phyloP scores from a whole-genome alignment of 352 stramenopile genomes.

The Globisporangium solare region DNA sequence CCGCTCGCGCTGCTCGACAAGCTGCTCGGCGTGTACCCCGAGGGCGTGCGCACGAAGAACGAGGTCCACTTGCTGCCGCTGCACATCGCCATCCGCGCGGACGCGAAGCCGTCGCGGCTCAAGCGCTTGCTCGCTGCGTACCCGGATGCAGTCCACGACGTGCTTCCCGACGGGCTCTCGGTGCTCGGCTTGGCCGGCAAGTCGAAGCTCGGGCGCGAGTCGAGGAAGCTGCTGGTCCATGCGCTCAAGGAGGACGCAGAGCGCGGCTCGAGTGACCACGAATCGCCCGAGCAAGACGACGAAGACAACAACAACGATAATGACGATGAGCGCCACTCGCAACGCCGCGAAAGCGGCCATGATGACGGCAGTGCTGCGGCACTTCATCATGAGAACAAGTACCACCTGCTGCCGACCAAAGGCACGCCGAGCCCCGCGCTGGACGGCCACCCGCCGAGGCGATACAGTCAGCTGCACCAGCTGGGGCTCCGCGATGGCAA shows the following conservation, averaged over 20 bases:
- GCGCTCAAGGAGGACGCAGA: not conserved
- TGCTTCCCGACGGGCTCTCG: conserved; percentile 38
- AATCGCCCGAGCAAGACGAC: conserved; percentile 16
- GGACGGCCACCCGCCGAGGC: not conserved
- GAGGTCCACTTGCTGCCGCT: conserved; percentile 60
- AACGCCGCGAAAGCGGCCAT: conserved; percentile 24
- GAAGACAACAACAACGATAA: conserved; percentile 10
- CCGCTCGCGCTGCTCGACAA: conserved; percentile 55
- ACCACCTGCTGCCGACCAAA: not conserved
- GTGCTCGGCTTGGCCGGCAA: conserved; percentile 53
- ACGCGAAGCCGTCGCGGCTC: conserved; percentile 40
- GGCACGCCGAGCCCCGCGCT: not conserved
- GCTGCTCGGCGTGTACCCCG: conserved; percentile 57
- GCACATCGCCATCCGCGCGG: conserved; percentile 74
- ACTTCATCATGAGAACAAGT: not conserved
- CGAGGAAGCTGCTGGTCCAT: conserved; percentile 41
- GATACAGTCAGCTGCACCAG: conserved; percentile 3
- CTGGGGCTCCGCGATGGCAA: conserved; percentile 4
- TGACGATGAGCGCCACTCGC: not conserved
- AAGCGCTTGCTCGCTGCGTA: conserved; percentile 48
- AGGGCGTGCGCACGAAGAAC: conserved; percentile 56
- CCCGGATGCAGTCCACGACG: conserved; percentile 40
- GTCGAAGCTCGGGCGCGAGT: conserved; percentile 31
- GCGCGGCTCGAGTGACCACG: not conserved
- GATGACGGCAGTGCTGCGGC: conserved; percentile 10